Conservation (phyloP, 495 filamentous ascomycete species). For the Choiromyces venosus region DNA sequence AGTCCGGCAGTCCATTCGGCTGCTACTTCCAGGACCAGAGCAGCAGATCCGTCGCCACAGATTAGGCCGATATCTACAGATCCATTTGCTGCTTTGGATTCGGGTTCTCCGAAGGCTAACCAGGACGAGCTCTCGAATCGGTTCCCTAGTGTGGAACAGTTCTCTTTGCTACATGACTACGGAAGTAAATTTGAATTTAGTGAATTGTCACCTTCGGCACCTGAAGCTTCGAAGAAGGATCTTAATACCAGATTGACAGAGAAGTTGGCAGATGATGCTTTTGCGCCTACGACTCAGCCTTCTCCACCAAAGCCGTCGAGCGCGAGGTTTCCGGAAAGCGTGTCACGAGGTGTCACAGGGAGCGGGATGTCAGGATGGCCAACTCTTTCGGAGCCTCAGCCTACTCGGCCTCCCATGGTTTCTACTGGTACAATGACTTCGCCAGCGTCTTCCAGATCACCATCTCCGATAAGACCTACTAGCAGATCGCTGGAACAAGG, state of each 20-base stretch:
- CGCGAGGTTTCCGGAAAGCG: constrained; percentile 21
- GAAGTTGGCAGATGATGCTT: constrained; percentile 83
- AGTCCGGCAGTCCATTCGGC: constrained; percentile 42
- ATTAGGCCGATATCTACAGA: constrained; percentile 65
- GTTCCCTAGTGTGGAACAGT: constrained; percentile 91
- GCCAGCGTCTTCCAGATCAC: constrained; percentile 48
- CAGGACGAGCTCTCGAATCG: constrained; percentile 73
- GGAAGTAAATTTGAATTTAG: constrained; percentile 87
- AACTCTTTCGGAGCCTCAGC: constrained; percentile 42
- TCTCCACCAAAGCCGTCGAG: constrained; percentile 23
- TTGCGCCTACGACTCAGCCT: constrained; percentile 48
- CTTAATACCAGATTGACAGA: constrained; percentile 72
- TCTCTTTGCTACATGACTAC: constrained; percentile 79
- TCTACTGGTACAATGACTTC: constrained; percentile 92
- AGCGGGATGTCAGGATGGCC: constrained; percentile 25
- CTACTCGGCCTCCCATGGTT: constrained; percentile 66
- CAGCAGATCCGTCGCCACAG: constrained; percentile 48
- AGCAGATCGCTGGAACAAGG: constrained; percentile 34
- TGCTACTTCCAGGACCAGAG: constrained; percentile 36
- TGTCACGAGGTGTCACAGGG: constrained; percentile 32
- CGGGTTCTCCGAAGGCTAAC: constrained; percentile 50
- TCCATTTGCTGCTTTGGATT: constrained; percentile 84
- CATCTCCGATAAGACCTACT: constrained; percentile 37
- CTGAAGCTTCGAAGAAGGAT: constrained; percentile 53
- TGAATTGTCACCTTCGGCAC: constrained; percentile 47